phyloP scores from a whole-genome alignment of 192 early-diverging fungal species.

The Entomortierella lignicola region DNA sequence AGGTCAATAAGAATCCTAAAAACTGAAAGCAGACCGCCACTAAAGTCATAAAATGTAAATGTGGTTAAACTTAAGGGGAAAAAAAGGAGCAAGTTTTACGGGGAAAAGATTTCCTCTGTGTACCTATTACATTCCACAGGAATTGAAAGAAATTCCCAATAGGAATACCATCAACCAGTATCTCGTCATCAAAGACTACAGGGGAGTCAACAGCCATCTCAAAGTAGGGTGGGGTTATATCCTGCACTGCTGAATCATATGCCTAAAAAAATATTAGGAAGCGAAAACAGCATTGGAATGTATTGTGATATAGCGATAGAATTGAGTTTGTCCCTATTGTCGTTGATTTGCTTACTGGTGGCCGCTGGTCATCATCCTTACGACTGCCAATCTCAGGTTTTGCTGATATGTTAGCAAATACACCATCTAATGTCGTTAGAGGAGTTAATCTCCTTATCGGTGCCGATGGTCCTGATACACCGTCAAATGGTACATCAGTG shows the following conservation, averaged over 20 bases:
- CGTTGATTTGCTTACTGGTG: slow-evolving; percentile 18
- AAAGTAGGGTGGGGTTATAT: slow-evolving; percentile 81
- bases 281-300: neutral
- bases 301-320: no score
- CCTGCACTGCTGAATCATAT: slow-evolving; percentile 83
- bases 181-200: slow-evolving; percentile 76
- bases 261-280: slow-evolving; percentile 38
- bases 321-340: no score
- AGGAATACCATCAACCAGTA: slow-evolving; percentile 88
- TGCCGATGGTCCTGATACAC: slow-evolving; percentile 1
- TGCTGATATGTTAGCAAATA: slow-evolving; percentile 67
- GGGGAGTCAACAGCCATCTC: slow-evolving; percentile 78
- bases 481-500: neutral
- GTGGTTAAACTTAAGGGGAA: neutral
- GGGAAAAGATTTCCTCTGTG: neutral
- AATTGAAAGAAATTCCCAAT: slow-evolving; percentile 84
- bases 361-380: slow-evolving; percentile 60
- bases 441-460: slow-evolving; percentile 13
- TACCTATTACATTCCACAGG: slow-evolving; percentile 79
- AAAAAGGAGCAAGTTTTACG: neutral
- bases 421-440: slow-evolving; percentile 61
- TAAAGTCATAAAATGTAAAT: neutral
- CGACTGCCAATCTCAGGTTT: slow-evolving; percentile 57
- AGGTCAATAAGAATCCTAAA: slow-evolving; percentile 88
- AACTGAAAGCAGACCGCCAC: slow-evolving; percentile 80